A percentile compares a stretch with the other conserved stretches of the same genome.
Evolutionary conservation across 441 rosid genomes (phyloP).

Genomic region (Dalechampia spathulata): DNA sequence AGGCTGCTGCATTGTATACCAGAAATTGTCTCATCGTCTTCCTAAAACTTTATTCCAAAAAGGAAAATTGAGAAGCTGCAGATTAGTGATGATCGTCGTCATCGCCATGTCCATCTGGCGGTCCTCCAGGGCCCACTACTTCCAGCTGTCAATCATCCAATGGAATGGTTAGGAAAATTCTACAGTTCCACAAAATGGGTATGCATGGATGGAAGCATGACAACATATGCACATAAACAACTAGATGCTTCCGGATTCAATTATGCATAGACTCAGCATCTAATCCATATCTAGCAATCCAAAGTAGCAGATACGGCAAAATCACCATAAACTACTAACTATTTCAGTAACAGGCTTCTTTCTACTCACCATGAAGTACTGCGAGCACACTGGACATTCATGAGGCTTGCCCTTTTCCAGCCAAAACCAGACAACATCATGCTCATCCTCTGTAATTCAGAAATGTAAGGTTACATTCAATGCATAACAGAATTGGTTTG

Average conservation of each 20-base stretch:
- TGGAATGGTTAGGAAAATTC: too few relatives aligned
- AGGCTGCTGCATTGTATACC: too few relatives aligned
- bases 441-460: constrained; percentile 72
- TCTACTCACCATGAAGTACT: constrained; percentile 71
- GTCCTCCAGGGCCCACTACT: too few relatives aligned
- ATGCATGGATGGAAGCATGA: too few relatives aligned
- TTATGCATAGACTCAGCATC: background rate
- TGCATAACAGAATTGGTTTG: background rate
- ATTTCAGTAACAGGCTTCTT: constrained; percentile 11
- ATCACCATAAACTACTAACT: background rate
- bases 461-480: background rate
- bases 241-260: background rate
- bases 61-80: too few relatives aligned
- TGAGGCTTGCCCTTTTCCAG: constrained; percentile 82
- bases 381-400: constrained; percentile 93
- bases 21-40: too few relatives aligned
- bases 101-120: too few relatives aligned
- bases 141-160: too few relatives aligned
- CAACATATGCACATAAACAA: too few relatives aligned
- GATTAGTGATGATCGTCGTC: too few relatives aligned
- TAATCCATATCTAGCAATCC: background rate
- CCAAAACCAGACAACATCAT: constrained; percentile 98
- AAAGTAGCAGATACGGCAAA: background rate
- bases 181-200: too few relatives aligned
- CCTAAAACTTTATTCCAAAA: too few relatives aligned